Conservation (phyloP, 1,284 basidiomycete species). For the Ceratobasidium sp. region DNA sequence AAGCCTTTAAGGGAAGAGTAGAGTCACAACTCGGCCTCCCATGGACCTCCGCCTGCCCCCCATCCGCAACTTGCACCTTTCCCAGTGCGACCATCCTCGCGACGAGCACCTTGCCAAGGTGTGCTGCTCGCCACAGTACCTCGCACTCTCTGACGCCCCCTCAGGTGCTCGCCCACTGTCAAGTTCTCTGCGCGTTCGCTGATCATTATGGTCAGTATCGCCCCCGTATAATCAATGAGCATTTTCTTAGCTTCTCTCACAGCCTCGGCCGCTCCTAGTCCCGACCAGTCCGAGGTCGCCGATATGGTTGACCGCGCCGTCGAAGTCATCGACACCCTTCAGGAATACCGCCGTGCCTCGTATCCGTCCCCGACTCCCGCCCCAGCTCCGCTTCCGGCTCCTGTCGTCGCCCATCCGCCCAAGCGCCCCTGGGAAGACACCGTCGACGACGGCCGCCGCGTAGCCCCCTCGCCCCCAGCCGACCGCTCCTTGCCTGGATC, state of each 20-base stretch:
- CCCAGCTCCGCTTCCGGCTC: not conserved
- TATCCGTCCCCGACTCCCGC: slow-evolving; percentile 1
- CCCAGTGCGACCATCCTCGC: slow-evolving; percentile 19
- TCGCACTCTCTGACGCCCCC: not conserved
- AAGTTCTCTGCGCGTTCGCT: slow-evolving; percentile 33
- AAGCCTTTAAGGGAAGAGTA: no score
- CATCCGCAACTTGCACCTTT: no score
- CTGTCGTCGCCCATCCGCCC: not conserved
- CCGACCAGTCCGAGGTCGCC: slow-evolving; percentile 21
- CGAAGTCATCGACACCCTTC: slow-evolving; percentile 22
- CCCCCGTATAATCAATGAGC: no score
- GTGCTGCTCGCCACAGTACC: not conserved
- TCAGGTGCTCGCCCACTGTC: slow-evolving; percentile 19
- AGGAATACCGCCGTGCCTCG: slow-evolving; percentile 14
- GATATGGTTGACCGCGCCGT: slow-evolving; percentile 26
- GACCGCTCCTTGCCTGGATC: slow-evolving; percentile 14
- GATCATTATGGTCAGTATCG: slow-evolving; percentile 32
- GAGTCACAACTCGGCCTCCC: no score
- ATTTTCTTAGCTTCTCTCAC: not conserved
- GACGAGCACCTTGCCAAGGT: slow-evolving; percentile 34
- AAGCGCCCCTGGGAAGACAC: slow-evolving; percentile 41
- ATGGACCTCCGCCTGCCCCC: slow-evolving; percentile 40
- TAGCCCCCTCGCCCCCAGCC: slow-evolving; percentile 26
- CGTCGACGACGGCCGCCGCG: slow-evolving; percentile 13
- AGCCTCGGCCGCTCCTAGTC: not conserved